Base-by-base conservation (phyloP, 2,329 filamentous ascomycete genomes). In the Aspergillus intermedius region DNA sequence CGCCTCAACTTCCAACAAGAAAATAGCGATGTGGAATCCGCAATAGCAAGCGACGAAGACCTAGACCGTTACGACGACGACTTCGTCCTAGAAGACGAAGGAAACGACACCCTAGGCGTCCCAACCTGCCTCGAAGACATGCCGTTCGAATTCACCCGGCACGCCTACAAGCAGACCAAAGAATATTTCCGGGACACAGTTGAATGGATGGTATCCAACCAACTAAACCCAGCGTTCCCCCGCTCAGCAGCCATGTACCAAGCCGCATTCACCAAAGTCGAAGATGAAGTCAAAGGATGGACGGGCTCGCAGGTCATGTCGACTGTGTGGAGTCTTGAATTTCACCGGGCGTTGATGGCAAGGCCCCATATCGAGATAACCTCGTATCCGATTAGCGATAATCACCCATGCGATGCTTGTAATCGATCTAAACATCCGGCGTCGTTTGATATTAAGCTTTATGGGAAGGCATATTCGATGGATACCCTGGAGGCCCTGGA, bases 161-260 rank as follows among this genome's bases (percentile, higher is more conserved):
- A 85, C 49, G 77, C 81, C 0, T 81, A 83, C 53, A 83, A 83
- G 56, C 85, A 85, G 45, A 72, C 84, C 0, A 83, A 82, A 54
- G 82, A 88, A 35, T 80, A 90, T 44, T 91, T 91, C 70, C 80
- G 79, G 43, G 82, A 84, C 57, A 84, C 81, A 0, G 75, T 91
- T 2, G 86, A 89, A 62, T 91, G 87, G 87, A 84, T 91, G 69
- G 83, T 91, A 2, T 86, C 89, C 59, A 87, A 86, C 61, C 84
- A 85, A 57, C 76, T 93, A 45, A 85, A 90, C 55, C 87, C 86
- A 0, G 80, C 75, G 0, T 91, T 90, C 58, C 70, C 78, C 9
- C 76, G 77, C 15, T 70, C 78, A 4, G 80, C 87, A 51, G 74
- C 79, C 6, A 71, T 89, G 10, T 93, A 89, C 64, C 60, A 69